phyloP scores from a whole-genome alignment of 1,284 basidiomycete genomes.

The Cryptococcus sp. region DNA sequence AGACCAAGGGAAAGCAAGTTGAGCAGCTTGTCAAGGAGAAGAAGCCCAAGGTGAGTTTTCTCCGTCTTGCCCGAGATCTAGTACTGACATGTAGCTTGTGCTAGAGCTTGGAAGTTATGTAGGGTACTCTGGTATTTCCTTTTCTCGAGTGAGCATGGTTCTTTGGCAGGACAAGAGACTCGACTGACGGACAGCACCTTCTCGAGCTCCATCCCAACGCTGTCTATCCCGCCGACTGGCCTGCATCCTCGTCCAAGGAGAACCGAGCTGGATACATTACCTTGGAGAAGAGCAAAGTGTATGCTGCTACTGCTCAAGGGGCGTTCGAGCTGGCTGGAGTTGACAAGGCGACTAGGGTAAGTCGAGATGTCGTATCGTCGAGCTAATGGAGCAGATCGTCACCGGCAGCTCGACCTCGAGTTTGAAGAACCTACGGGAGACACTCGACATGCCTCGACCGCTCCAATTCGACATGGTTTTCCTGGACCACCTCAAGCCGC shows the following conservation, averaged over 20 bases:
- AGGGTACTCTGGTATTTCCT: slow-evolving; percentile 39
- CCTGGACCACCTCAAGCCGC: slow-evolving; percentile 38
- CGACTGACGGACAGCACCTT: slow-evolving; percentile 21
- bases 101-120: slow-evolving; percentile 39
- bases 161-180: not conserved
- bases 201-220: slow-evolving; percentile 21
- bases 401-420: slow-evolving; percentile 28
- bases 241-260: slow-evolving; percentile 8
- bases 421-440: slow-evolving; percentile 25
- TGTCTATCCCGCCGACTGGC: slow-evolving; percentile 30
- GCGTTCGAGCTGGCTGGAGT: slow-evolving; percentile 33
- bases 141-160: slow-evolving; percentile 26
- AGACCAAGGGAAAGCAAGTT: slow-evolving; percentile 35
- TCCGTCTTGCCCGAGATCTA: not conserved
- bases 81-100: slow-evolving; percentile 19
- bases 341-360: slow-evolving; percentile 30
- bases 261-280: slow-evolving; percentile 37
- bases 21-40: slow-evolving; percentile 27
- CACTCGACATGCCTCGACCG: slow-evolving; percentile 26
- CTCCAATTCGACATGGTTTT: slow-evolving; percentile 39
- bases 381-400: slow-evolving; percentile 23
- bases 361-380: slow-evolving; percentile 1
- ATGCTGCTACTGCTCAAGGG: slow-evolving; percentile 29
- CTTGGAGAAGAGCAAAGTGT: slow-evolving; percentile 34
- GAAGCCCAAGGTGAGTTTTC: slow-evolving; percentile 29